Evolutionary conservation across 768 basidiomycete species (phyloP).

Genomic region (Pisolithus orientalis): DNA sequence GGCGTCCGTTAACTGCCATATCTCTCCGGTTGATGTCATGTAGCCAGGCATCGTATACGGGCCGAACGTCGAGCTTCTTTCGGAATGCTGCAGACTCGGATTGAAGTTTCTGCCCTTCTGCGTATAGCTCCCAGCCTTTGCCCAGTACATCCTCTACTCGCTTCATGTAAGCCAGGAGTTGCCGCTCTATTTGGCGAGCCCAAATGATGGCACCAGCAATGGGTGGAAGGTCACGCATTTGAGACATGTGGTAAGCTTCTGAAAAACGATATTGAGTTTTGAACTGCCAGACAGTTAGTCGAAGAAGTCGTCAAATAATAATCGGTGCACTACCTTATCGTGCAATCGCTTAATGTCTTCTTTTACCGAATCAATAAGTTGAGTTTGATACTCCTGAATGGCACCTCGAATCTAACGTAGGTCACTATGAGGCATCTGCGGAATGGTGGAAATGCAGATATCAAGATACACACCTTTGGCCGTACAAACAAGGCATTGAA

Average conservation of each 20-base stretch:
- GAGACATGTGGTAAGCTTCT: slow-evolving; percentile 96
- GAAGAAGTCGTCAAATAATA: not conserved
- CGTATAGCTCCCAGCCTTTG: slow-evolving; percentile 97
- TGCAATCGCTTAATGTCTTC: slow-evolving; percentile 95
- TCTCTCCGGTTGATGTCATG: slow-evolving; percentile 91
- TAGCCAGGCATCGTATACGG: slow-evolving; percentile 95
- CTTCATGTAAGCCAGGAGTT: slow-evolving; percentile 96
- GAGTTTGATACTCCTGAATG: slow-evolving; percentile 98
- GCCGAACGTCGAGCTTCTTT: slow-evolving; percentile 90
- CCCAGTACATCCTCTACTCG: slow-evolving; percentile 97
- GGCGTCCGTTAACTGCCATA: slow-evolving; percentile 83
- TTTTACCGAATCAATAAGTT: slow-evolving; percentile 97
- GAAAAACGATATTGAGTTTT: slow-evolving; percentile 95
- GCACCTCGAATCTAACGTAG: slow-evolving; percentile 80
- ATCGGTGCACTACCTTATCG: slow-evolving; percentile 56
- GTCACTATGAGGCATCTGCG: not conserved
- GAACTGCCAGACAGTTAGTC: slow-evolving; percentile 46
- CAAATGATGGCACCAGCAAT: slow-evolving; percentile 98
- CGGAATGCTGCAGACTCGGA: slow-evolving; percentile 88
- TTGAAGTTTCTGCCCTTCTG: slow-evolving; percentile 97
- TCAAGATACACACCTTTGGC: slow-evolving; percentile 68
- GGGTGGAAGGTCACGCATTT: slow-evolving; percentile 97
- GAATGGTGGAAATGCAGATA: not conserved
- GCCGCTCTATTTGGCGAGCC: slow-evolving; percentile 98
- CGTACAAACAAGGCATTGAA: slow-evolving; percentile 96